Evolutionary conservation across 2,329 filamentous ascomycete genomes (phyloP).

Genomic region (Sporothrix brunneoviolacea): DNA sequence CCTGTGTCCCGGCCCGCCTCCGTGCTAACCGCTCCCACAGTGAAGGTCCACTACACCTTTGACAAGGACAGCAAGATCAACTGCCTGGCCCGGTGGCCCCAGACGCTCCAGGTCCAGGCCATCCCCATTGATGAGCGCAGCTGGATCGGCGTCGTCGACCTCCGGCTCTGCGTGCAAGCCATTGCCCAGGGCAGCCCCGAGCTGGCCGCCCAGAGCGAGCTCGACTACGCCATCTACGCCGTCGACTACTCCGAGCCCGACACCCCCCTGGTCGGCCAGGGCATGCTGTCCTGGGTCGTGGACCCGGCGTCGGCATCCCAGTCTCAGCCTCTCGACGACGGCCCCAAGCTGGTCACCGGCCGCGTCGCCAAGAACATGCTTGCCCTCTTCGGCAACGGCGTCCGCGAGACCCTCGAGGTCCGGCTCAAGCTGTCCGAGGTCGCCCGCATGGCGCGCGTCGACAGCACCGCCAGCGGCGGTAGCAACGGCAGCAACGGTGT

Average conservation of each 20-base stretch:
- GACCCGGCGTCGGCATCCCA: slow-evolving; percentile 30
- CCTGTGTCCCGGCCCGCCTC: not conserved
- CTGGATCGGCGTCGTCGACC: slow-evolving; percentile 79
- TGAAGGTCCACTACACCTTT: slow-evolving; percentile 96
- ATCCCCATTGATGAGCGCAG: slow-evolving; percentile 72
- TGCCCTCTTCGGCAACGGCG: slow-evolving; percentile 74
- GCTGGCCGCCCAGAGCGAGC: slow-evolving; percentile 61
- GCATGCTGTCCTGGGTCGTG: slow-evolving; percentile 83
- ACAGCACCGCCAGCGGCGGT: slow-evolving; percentile 19
- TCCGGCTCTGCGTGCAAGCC: slow-evolving; percentile 79
- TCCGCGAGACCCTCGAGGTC: slow-evolving; percentile 86
- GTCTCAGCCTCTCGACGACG: slow-evolving; percentile 45
- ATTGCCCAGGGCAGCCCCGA: slow-evolving; percentile 77
- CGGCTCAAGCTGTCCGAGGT: slow-evolving; percentile 80
- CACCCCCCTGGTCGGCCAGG: slow-evolving; percentile 87
- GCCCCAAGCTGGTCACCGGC: slow-evolving; percentile 65
- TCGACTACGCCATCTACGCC: slow-evolving; percentile 94
- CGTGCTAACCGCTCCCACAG: slow-evolving; percentile 37
- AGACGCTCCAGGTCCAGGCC: slow-evolving; percentile 72
- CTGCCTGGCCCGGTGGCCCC: slow-evolving; percentile 79
- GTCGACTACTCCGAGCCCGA: slow-evolving; percentile 96
- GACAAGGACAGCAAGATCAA: slow-evolving; percentile 82
- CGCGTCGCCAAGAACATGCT: slow-evolving; percentile 82
- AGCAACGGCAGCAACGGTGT: slow-evolving; percentile 10
- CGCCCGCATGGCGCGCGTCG: slow-evolving; percentile 44